phyloP scores from a whole-genome alignment of 352 stramenopile genomes.

The Phytophthora colocasiae region DNA sequence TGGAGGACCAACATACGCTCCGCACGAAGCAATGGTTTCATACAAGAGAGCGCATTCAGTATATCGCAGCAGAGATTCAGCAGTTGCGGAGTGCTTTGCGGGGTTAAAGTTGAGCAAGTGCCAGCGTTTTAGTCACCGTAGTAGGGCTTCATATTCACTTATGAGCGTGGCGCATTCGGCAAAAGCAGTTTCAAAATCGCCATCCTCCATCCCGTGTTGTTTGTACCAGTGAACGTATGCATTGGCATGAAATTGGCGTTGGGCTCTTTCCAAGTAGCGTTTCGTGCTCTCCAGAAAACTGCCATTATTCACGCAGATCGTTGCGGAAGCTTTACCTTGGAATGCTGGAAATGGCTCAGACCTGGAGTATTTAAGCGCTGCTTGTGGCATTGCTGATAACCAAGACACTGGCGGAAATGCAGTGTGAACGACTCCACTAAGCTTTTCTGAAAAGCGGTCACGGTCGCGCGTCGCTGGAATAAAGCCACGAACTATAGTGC shows the following conservation, averaged over 20 bases:
- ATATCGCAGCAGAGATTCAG: conserved; percentile 34
- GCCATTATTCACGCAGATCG: conserved; percentile 61
- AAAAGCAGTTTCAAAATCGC: conserved; percentile 55
- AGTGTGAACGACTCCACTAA: conserved; percentile 24
- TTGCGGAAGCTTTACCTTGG: conserved; percentile 40
- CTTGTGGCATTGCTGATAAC: conserved; percentile 20
- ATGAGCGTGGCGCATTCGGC: conserved; percentile 47
- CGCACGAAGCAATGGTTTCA: conserved; percentile 36
- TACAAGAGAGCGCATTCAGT: conserved; percentile 33
- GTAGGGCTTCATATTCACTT: conserved; percentile 47
- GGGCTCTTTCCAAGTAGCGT: conserved; percentile 54
- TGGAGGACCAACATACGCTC: conserved; percentile 28
- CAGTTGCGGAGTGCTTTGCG: conserved; percentile 29
- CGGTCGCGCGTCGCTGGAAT: conserved; percentile 5
- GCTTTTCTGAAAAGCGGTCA: conserved; percentile 23
- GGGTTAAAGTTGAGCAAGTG: conserved; percentile 1
- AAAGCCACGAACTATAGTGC: conserved; percentile 38
- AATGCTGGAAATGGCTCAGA: conserved; percentile 31
- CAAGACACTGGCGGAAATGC: conserved; percentile 35
- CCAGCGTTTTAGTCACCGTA: conserved; percentile 20
- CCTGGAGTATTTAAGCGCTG: conserved; percentile 22
- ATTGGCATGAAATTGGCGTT: conserved; percentile 47
- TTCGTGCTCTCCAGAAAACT: conserved; percentile 46
- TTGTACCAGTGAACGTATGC: conserved; percentile 74
- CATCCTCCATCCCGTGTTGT: conserved; percentile 63